Percentiles rank a stretch among this genome's conserved stretches.
These are phyloP conservation scores for Linaria vulgaris DNA, from an alignment of 257 asterid genomes.

Conservation along the genomic window DNA sequence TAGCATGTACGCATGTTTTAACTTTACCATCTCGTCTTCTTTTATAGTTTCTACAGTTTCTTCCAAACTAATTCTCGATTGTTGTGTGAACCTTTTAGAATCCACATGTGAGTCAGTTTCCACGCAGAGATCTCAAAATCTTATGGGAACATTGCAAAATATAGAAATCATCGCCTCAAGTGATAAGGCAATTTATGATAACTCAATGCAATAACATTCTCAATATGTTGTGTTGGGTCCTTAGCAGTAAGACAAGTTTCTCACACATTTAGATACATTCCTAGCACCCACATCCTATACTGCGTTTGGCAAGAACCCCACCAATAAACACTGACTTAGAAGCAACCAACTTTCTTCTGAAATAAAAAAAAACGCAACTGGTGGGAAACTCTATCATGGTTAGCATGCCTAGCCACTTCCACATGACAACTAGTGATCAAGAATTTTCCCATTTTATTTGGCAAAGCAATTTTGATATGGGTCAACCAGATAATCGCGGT, in stretches of 20 bases:
- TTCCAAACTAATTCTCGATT: constrained; percentile 10
- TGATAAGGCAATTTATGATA: constrained; percentile 29
- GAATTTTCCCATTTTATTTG: constrained; percentile 20
- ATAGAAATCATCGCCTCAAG: constrained; percentile 29
- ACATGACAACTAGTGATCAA: constrained; percentile 23
- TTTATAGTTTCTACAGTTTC: constrained; percentile 15
- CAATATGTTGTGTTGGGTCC: constrained; percentile 6
- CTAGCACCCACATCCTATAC: not conserved
- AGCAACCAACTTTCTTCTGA: constrained; percentile 22
- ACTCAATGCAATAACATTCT: constrained; percentile 25
- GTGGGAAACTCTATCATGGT: constrained; percentile 8
- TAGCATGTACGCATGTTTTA: constrained; percentile 34
- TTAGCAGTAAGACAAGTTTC: not conserved
- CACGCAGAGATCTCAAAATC: constrained; percentile 25
- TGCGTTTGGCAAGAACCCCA: constrained; percentile 24
- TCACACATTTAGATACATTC: constrained; percentile 21
- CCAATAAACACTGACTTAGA: constrained; percentile 30
- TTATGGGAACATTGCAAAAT: constrained; percentile 32
- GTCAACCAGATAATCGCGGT: too few species aligned
- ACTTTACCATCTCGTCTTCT: constrained; percentile 1
- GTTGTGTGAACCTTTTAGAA: constrained; percentile 33
- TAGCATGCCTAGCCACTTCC: constrained; percentile 16
- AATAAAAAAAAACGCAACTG: not conserved
- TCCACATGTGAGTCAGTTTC: constrained; percentile 32
- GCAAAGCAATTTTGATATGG: not conserved